Conservation (phyloP, 345 rosid genomes). For the Ceriops zippeliana region DNA sequence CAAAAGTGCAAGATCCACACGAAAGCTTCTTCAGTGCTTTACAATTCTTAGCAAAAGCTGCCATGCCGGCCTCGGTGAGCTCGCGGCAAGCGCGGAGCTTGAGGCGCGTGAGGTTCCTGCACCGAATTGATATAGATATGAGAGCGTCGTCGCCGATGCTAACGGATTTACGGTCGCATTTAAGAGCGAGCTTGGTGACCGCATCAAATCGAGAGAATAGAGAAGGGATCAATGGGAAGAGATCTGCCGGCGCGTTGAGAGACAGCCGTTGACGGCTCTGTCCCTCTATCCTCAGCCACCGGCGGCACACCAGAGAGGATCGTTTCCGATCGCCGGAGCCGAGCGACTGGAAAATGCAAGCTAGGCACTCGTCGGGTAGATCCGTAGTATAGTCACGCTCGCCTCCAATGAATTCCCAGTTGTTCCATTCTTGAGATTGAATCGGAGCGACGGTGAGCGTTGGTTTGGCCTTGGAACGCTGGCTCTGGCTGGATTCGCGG, state of each 20-base stretch:
- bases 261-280: slow-evolving; percentile 3
- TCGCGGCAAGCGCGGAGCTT: slow-evolving; percentile 74
- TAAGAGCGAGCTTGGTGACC: slow-evolving; percentile 39
- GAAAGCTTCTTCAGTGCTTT: slow-evolving; percentile 52
- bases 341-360: slow-evolving; percentile 20
- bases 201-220: slow-evolving; percentile 39
- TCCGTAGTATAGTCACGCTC: slow-evolving; percentile 33
- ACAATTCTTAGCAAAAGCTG: slow-evolving; percentile 57
- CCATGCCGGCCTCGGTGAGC: slow-evolving; percentile 61
- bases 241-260: slow-evolving; percentile 2
- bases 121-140: slow-evolving; percentile 44
- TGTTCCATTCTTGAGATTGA: slow-evolving; percentile 25
- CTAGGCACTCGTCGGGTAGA: slow-evolving; percentile 37
- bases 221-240: slow-evolving; percentile 20
- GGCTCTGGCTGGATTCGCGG: slow-evolving; percentile 29
- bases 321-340: slow-evolving; percentile 26
- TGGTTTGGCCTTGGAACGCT: slow-evolving; percentile 31
- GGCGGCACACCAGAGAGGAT: slow-evolving; percentile 37
- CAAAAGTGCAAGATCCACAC: slow-evolving; percentile 35
- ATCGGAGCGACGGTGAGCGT: slow-evolving; percentile 31
- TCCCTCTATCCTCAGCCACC: slow-evolving; percentile 35
- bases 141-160: slow-evolving; percentile 33
- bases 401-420: slow-evolving; percentile 5
- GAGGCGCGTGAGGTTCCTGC: slow-evolving; percentile 61
- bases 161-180: slow-evolving; percentile 41